Evolutionary conservation across 2,329 filamentous ascomycete genomes (phyloP), one percentile per base, ranked within the genome.

Genomic region (Magnaporthiopsis incrustans): DNA sequence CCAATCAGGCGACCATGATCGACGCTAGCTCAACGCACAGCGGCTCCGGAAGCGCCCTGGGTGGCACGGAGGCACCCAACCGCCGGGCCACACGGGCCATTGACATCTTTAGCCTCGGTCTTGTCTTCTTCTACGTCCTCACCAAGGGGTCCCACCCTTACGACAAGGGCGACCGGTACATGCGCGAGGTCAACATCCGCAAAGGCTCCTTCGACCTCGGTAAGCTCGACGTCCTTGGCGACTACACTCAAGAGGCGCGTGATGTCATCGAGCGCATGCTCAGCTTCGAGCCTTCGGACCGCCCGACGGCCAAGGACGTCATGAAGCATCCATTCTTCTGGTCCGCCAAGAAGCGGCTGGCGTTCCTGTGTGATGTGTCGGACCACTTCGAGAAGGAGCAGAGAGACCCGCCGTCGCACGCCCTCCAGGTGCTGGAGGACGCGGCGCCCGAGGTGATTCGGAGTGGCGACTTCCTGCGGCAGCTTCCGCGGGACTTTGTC

Each of bases 121-220:
- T 97, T 63, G 92, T 99, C n/a, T 99, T 97, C 80, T 98, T 93
- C 78, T 99, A 97, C 74, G 93, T 98, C n/a, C 82, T 99, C 66
- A 97, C 94, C 1, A 90, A 92, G 67, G 95, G 95, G 22, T 86
- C 84, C 1, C 95, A 99, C 74, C 95, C 95, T 0, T 99, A 96
- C 71, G 94, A 97, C 73, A 93, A 92, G 67, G 93, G 95, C 64
- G 92, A 95, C 72, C 88, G 92, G 61, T 98, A 95, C 80, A 96
- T 96, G 86, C 87, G 95, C 63, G 95, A 99, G 76, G 90, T 96
- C 70, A 98, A 99, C 75, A 98, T 99, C 71, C 92, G 96, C 71
- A 96, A 96, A 74, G 91, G 91, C 68, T 88, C 89, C 65, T 90
- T 88, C 73, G 88, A 88, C 70, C 81, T 96, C 38, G 79, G 84